A percentile compares a stretch with the other conserved stretches of the same genome.
phyloP scores from a whole-genome alignment of 2,329 filamentous ascomycete genomes.

The Botrytis tulipae region DNA sequence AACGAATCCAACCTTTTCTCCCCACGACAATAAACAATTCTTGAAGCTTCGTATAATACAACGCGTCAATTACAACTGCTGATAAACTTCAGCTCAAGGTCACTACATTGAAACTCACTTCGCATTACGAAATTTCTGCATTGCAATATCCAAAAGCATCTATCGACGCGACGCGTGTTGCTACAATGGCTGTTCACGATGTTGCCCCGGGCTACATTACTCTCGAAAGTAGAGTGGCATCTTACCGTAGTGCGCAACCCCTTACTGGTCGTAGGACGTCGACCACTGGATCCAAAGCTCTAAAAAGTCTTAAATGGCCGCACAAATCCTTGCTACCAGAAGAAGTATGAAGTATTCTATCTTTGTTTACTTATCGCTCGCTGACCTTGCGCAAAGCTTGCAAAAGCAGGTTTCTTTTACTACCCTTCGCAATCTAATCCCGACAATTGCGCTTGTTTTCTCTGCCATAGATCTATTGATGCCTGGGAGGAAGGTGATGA shows the following conservation, averaged over 20 bases:
- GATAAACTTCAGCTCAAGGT: not conserved
- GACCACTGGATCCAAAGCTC: slow-evolving; percentile 55
- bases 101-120: not conserved
- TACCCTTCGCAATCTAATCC: slow-evolving; percentile 69
- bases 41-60: not conserved
- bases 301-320: slow-evolving; percentile 71
- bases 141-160: not conserved
- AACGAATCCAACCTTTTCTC: not conserved
- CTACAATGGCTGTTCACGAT: slow-evolving; percentile 33
- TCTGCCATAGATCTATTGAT: slow-evolving; percentile 79
- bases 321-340: slow-evolving; percentile 65
- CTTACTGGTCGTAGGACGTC: slow-evolving; percentile 69
- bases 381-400: slow-evolving; percentile 59
- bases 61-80: not conserved
- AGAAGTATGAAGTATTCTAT: slow-evolving; percentile 50
- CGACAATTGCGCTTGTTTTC: slow-evolving; percentile 88
- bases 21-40: slow-evolving; percentile 7
- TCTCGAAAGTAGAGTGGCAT: slow-evolving; percentile 73
- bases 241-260: slow-evolving; percentile 68
- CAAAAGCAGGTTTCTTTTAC: slow-evolving; percentile 89
- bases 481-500: slow-evolving; percentile 90
- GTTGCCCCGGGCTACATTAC: slow-evolving; percentile 54
- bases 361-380: not conserved
- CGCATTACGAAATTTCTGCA: too few relatives aligned
- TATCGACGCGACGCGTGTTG: slow-evolving; percentile 14